Conservation (phyloP, 2,329 filamentous ascomycete genomes). For the Xylariaceae sp. region DNA sequence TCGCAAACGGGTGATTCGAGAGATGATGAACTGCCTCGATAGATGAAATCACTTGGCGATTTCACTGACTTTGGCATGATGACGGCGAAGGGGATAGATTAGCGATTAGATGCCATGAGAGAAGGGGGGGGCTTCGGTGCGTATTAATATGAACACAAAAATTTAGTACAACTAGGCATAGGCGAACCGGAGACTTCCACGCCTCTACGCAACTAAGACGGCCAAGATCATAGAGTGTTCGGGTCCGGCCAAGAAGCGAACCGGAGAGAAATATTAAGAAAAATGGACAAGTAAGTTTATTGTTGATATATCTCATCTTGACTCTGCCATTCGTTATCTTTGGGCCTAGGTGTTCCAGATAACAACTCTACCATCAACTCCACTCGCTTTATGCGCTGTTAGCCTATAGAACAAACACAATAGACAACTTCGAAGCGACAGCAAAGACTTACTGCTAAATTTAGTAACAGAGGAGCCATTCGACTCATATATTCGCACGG, state of each 20-base stretch:
- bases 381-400: slow-evolving; percentile 62
- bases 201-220: slow-evolving; percentile 4
- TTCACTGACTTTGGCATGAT: slow-evolving; percentile 11
- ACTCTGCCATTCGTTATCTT: slow-evolving; percentile 18
- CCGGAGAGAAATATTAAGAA: slow-evolving; percentile 6
- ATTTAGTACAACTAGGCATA: neutral
- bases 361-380: slow-evolving; percentile 80
- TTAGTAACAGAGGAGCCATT: slow-evolving; percentile 67
- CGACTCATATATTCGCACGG: slow-evolving; percentile 74
- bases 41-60: slow-evolving; percentile 27
- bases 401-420: slow-evolving; percentile 30
- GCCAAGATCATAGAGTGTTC: slow-evolving; percentile 2
- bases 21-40: slow-evolving; percentile 4
- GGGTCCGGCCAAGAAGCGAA: slow-evolving; percentile 15
- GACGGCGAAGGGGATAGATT: neutral
- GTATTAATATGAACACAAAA: slow-evolving; percentile 13
- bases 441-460: slow-evolving; percentile 76
- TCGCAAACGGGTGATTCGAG: neutral
- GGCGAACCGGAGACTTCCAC: slow-evolving; percentile 11
- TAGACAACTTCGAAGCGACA: slow-evolving; percentile 11
- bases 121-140: neutral
- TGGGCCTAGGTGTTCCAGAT: slow-evolving; percentile 68
- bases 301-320: slow-evolving; percentile 12
- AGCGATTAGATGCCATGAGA: neutral
- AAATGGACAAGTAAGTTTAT: slow-evolving; percentile 4